Percentiles rank a stretch among this genome's conserved stretches.
Evolutionary conservation across 202 grass and related monocot species (phyloP).

Genomic region (Miscanthus sacchariflorus): DNA sequence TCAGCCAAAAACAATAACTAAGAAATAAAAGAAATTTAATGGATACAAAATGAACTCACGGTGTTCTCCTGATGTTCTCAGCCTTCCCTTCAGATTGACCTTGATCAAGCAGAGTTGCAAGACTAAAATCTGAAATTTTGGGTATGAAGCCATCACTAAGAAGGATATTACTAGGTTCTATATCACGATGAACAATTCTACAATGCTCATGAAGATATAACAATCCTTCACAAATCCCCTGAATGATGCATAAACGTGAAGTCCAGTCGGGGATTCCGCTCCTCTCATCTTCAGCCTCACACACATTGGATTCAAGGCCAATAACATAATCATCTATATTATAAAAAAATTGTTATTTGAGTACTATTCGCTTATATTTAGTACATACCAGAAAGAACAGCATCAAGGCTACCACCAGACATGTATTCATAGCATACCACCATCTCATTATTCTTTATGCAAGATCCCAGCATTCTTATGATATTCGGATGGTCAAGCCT

Average conservation of each 20-base stretch:
- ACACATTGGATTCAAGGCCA: not conserved
- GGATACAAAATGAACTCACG: not conserved
- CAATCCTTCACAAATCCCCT: conserved; percentile 42
- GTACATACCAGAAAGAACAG: conserved; percentile 40
- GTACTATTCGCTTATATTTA: not conserved
- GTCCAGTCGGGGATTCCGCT: not conserved
- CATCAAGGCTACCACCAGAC: conserved; percentile 35
- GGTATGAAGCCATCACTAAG: conserved; percentile 37
- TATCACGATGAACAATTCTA: conserved; percentile 49
- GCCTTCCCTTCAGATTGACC: conserved; percentile 12
- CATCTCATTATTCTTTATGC: conserved; percentile 6
- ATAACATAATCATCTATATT: not conserved
- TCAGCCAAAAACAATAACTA: not conserved
- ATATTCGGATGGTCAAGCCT: conserved; percentile 47
- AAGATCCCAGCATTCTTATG: conserved; percentile 38
- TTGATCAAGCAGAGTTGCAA: conserved; percentile 44
- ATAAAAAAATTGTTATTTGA: not conserved
- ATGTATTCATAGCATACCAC: conserved; percentile 48
- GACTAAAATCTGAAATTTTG: conserved; percentile 54
- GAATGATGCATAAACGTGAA: conserved; percentile 28
- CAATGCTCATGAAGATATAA: conserved; percentile 51
- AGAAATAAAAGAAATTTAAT: not conserved
- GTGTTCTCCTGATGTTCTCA: conserved; percentile 14
- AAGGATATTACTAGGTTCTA: conserved; percentile 49
- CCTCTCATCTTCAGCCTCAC: not conserved